Percentiles rank a stretch among this genome's conserved stretches.
These are phyloP conservation scores for Posidonia australis DNA, from an alignment of 106 monocot species.

Conservation along the genomic window DNA sequence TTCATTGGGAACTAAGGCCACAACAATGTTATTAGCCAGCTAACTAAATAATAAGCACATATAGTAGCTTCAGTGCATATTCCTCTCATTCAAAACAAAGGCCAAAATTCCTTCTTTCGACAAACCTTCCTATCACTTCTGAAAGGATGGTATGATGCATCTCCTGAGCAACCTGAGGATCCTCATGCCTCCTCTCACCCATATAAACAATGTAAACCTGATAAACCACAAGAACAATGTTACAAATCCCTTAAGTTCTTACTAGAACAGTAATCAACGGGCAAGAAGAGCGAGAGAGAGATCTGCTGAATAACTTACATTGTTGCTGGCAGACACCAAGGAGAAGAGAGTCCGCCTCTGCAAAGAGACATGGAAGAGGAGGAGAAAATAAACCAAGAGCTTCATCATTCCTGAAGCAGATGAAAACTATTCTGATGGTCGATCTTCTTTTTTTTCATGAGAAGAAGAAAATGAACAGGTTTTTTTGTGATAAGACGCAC, in stretches of 20 bases:
- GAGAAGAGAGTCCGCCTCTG: not conserved
- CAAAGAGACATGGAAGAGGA: not conserved
- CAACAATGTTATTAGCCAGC: too few relatives aligned
- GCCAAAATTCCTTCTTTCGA: not conserved
- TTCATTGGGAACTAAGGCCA: too few relatives aligned
- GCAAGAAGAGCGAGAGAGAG: not conserved
- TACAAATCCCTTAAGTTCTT: not conserved
- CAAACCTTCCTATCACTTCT: conserved; percentile 10
- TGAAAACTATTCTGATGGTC: not conserved
- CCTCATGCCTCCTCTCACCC: conserved; percentile 12
- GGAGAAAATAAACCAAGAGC: not conserved
- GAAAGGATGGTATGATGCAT: conserved; percentile 13
- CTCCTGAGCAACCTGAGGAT: conserved; percentile 1
- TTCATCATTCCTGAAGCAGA: not conserved
- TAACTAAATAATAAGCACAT: too few relatives aligned
- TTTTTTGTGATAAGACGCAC: too few relatives aligned
- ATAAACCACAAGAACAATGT: not conserved
- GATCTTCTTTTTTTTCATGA: too few relatives aligned
- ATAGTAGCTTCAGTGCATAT: too few relatives aligned
- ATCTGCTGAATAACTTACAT: conserved; percentile 1
- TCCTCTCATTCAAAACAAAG: too few relatives aligned
- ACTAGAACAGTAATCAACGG: not conserved
- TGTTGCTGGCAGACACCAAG: not conserved
- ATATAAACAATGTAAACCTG: conserved; percentile 17
- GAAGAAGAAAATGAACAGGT: too few relatives aligned